Evolutionary conservation across 352 stramenopile genomes (phyloP).

Genomic region (Globisporangium perplexum): DNA sequence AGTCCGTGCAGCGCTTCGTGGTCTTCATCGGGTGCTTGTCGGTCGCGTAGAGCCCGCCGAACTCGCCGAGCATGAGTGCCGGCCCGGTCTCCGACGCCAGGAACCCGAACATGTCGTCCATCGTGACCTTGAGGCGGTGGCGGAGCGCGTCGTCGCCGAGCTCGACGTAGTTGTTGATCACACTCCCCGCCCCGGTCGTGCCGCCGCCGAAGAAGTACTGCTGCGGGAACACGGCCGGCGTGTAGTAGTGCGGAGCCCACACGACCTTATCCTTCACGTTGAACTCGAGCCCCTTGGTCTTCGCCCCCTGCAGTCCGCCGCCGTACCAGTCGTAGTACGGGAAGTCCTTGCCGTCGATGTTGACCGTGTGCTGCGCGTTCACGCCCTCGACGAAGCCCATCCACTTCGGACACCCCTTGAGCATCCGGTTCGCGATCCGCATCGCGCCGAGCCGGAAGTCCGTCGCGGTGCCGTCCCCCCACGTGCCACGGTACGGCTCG

Average conservation of each 20-base stretch:
- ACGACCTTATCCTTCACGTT: slow-evolving; percentile 22
- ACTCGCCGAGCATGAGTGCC: slow-evolving; percentile 27
- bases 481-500: slow-evolving; percentile 27
- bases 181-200: slow-evolving; percentile 2
- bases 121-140: slow-evolving; percentile 19
- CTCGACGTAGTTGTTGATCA: slow-evolving; percentile 23
- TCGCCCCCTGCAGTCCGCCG: slow-evolving; percentile 25
- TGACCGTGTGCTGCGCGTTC: slow-evolving; percentile 18
- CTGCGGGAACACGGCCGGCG: slow-evolving; percentile 25
- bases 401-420: slow-evolving; percentile 29
- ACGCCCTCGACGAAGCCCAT: slow-evolving; percentile 36
- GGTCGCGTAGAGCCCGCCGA: slow-evolving; percentile 24
- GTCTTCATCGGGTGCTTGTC: slow-evolving; percentile 26
- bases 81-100: slow-evolving; percentile 17
- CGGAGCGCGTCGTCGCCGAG: slow-evolving; percentile 20
- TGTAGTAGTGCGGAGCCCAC: slow-evolving; percentile 36
- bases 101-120: slow-evolving; percentile 39
- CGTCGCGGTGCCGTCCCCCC: slow-evolving; percentile 20
- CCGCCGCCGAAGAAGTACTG: slow-evolving; percentile 22
- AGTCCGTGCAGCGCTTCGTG: slow-evolving; percentile 25
- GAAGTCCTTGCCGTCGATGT: slow-evolving; percentile 21
- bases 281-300: slow-evolving; percentile 17
- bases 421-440: slow-evolving; percentile 26
- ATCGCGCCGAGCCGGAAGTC: slow-evolving; percentile 23
- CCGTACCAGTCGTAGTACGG: slow-evolving; percentile 38